Evolutionary conservation across 2,329 filamentous ascomycete genomes (phyloP).

Genomic region (Monosporascus cannonballus): DNA sequence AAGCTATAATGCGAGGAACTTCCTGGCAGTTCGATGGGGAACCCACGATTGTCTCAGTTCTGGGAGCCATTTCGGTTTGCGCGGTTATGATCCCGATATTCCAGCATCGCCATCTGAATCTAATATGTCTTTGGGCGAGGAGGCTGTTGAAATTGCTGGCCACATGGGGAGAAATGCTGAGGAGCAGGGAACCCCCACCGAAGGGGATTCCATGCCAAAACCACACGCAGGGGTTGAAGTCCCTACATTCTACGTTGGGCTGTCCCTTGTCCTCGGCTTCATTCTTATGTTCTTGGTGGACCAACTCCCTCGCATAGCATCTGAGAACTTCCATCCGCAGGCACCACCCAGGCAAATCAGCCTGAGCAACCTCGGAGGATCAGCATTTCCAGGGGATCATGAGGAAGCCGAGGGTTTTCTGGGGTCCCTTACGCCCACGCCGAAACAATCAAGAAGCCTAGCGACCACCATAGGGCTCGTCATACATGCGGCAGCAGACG

Average conservation of each 20-base stretch:
- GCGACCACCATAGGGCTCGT: constrained; percentile 93
- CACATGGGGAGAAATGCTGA: constrained; percentile 14
- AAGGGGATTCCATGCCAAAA: constrained; percentile 11
- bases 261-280: constrained; percentile 83
- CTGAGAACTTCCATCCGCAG: constrained; percentile 55
- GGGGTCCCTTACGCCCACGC: constrained; percentile 50
- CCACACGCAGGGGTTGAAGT: constrained; percentile 36
- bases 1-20: constrained; percentile 6
- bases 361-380: constrained; percentile 68
- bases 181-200: constrained; percentile 10
- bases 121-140: background rate
- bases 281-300: constrained; percentile 97
- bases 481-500: constrained; percentile 91
- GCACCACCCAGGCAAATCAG: constrained; percentile 79
- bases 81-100: background rate
- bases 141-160: constrained; percentile 2
- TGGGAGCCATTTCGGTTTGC: constrained; percentile 1
- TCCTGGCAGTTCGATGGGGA: constrained; percentile 13
- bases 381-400: constrained; percentile 41
- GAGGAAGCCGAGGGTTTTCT: constrained; percentile 54
- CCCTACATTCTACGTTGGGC: constrained; percentile 73
- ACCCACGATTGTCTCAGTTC: constrained; percentile 2
- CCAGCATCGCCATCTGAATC: background rate
- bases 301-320: constrained; percentile 68
- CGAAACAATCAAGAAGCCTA: constrained; percentile 55